phyloP scores from a whole-genome alignment of 148 eudicot genomes.

The Hydrangea macrophylla region DNA sequence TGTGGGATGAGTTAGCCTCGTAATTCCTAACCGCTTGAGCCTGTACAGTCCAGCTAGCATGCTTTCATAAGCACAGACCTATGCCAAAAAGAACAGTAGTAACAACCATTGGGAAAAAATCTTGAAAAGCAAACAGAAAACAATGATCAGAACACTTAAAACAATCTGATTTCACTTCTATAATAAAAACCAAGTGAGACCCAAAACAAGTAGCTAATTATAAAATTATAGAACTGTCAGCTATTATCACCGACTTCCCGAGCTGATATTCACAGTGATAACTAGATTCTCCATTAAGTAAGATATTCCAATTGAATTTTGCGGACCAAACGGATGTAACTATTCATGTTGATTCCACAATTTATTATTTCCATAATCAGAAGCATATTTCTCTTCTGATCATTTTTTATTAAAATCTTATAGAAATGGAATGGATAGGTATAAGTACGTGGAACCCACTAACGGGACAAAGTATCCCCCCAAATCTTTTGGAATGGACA shows the following conservation, averaged over 20 bases:
- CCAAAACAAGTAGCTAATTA: background rate
- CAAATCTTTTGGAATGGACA: background rate
- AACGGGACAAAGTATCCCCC: no score
- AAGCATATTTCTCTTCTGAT: no score
- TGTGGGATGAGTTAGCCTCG: constrained; percentile 58
- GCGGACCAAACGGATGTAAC: no score
- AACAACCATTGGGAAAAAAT: background rate
- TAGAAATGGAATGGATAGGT: no score
- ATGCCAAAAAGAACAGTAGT: background rate
- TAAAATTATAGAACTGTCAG: no score
- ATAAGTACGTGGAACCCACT: no score
- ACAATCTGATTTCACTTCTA: background rate
- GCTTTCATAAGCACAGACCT: constrained; percentile 96
- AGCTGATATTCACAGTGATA: background rate
- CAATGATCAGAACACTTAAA: background rate
- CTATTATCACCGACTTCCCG: background rate
- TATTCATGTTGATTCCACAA: no score
- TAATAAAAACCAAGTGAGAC: background rate
- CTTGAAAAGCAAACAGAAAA: background rate
- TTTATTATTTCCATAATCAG: no score
- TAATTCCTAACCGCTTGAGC: constrained; percentile 88
- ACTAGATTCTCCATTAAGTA: no score
- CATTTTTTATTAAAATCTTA: no score
- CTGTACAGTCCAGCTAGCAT: constrained; percentile 90
- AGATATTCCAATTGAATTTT: no score